Conservation (phyloP, 23 red algal species). For the Gracilaria vermiculophylla region DNA sequence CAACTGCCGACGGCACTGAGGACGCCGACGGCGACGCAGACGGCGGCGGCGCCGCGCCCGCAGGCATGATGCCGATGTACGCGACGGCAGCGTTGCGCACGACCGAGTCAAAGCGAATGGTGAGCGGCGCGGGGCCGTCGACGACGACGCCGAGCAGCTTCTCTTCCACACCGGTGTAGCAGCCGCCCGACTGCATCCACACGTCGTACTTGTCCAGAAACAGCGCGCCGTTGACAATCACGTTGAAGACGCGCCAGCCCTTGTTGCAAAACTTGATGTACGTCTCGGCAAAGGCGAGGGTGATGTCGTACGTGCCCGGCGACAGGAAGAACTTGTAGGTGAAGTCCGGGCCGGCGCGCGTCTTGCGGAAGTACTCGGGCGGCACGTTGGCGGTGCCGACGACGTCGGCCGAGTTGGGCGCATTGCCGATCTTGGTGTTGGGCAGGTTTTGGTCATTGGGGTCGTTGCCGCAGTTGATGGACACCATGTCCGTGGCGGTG, state of each 20-base stretch:
- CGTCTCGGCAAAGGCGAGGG: constrained; percentile 26
- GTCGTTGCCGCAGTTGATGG: neutral
- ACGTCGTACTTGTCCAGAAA: neutral
- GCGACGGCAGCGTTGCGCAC: neutral
- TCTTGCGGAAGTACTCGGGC: neutral
- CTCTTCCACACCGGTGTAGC: constrained; percentile 4
- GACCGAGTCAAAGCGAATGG: constrained; percentile 14
- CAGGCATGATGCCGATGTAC: constrained; percentile 2
- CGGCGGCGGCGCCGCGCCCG: neutral
- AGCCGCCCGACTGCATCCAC: neutral
- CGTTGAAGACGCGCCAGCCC: constrained; percentile 14
- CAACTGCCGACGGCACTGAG: too few species aligned
- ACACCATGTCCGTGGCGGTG: neutral
- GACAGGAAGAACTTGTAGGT: constrained; percentile 44
- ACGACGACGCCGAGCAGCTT: neutral
- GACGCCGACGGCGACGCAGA: neutral
- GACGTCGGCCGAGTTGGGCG: neutral
- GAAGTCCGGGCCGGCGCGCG: constrained; percentile 27
- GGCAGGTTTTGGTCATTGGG: neutral
- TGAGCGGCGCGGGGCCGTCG: neutral
- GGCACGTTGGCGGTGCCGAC: neutral
- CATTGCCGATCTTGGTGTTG: neutral
- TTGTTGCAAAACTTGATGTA: neutral
- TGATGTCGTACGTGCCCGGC: constrained; percentile 19
- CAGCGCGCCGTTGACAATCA: constrained; percentile 9